A percentile compares a stretch with the other conserved stretches of the same genome.
Conservation (phyloP, 2,329 filamentous ascomycete species). For the Neospermospora avenae region DNA sequence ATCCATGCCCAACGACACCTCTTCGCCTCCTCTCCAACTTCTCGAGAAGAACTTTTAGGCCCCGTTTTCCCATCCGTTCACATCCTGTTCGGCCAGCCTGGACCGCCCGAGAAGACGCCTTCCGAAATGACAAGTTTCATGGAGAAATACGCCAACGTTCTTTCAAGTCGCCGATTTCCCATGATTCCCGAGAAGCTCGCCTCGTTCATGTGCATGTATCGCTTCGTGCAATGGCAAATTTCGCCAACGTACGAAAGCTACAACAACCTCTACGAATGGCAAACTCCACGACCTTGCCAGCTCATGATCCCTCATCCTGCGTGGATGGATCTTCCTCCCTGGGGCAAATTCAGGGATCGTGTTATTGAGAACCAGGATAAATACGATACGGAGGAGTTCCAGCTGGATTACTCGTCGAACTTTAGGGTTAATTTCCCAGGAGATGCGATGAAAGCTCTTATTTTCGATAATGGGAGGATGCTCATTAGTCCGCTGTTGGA, state of each 20-base stretch:
- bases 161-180: slow-evolving; percentile 29
- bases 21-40: slow-evolving; percentile 19
- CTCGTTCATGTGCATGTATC: slow-evolving; percentile 35
- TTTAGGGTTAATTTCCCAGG: slow-evolving; percentile 30
- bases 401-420: slow-evolving; percentile 29
- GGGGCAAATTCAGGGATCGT: slow-evolving; percentile 30
- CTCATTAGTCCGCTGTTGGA: slow-evolving; percentile 27
- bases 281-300: slow-evolving; percentile 26
- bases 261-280: slow-evolving; percentile 29
- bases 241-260: slow-evolving; percentile 27
- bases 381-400: slow-evolving; percentile 31
- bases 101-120: slow-evolving; percentile 20
- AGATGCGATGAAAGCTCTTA: slow-evolving; percentile 28
- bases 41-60: slow-evolving; percentile 24
- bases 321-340: slow-evolving; percentile 34
- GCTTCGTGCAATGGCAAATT: slow-evolving; percentile 34
- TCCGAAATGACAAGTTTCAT: slow-evolving; percentile 29
- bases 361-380: slow-evolving; percentile 30
- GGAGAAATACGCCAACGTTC: slow-evolving; percentile 28
- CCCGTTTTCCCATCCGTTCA: slow-evolving; percentile 30
- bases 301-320: slow-evolving; percentile 30
- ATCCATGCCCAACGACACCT: slow-evolving; percentile 31
- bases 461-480: slow-evolving; percentile 29
- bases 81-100: slow-evolving; percentile 28
- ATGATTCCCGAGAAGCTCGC: slow-evolving; percentile 32